Evolutionary conservation across 2,329 filamentous ascomycete genomes (phyloP).

Genomic region (Cladosporium sp.): DNA sequence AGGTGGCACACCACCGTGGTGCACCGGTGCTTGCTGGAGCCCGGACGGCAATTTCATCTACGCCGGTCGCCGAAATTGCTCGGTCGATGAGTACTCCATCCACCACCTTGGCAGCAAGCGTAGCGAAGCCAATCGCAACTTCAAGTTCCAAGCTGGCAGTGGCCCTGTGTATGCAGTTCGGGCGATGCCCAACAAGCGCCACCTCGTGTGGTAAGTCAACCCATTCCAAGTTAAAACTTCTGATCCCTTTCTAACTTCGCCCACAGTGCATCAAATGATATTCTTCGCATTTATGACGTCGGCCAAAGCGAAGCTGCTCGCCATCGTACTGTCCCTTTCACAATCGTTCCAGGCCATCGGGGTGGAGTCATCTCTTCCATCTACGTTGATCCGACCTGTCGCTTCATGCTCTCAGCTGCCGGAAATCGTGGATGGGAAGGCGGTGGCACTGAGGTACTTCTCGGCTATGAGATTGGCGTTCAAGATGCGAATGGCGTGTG

Average conservation of each 20-base stretch:
- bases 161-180: conserved; percentile 83
- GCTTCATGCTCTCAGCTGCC: conserved; percentile 86
- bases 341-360: conserved; percentile 89
- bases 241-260: neutral
- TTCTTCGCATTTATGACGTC: conserved; percentile 86
- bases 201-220: conserved; percentile 70
- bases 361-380: conserved; percentile 84
- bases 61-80: conserved; percentile 81
- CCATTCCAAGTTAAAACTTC: neutral
- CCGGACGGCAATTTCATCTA: conserved; percentile 95
- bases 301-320: conserved; percentile 56
- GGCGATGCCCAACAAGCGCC: conserved; percentile 87
- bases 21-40: conserved; percentile 95
- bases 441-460: conserved; percentile 76
- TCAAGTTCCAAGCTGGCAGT: conserved; percentile 85
- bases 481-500: conserved; percentile 27
- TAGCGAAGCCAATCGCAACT: conserved; percentile 68
- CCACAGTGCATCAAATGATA: conserved; percentile 79
- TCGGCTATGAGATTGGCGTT: conserved; percentile 80
- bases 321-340: conserved; percentile 80
- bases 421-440: conserved; percentile 96
- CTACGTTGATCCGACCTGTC: conserved; percentile 80
- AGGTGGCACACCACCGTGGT: conserved; percentile 83
- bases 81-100: conserved; percentile 89
- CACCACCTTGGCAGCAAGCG: conserved; percentile 60